Evolutionary conservation across 139 green algal genomes (phyloP), one percentile per base, ranked within the genome.

Genomic region (Pseudopediastrum boryanum): DNA sequence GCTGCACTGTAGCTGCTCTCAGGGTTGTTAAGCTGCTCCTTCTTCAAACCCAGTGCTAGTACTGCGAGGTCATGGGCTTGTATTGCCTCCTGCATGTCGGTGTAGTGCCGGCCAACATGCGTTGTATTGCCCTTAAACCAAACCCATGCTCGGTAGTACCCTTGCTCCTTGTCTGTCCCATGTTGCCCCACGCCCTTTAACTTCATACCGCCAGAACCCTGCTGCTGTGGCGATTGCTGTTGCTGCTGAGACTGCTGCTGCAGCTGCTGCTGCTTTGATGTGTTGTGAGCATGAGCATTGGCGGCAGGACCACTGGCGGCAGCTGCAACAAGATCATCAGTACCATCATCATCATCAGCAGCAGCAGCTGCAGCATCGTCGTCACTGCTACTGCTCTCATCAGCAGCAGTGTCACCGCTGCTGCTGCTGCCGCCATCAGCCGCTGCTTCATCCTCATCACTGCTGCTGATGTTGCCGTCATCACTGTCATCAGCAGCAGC

Each of bases 321-420:
- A 73, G 35, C 29, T 27, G 23, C 29, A 33, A 54, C 25, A 1
- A 44, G n/a, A 2, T 70, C 2, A 2, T 33, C 25, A 73, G 13
- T 13, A 13, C 38, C 13, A 64, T 73, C 29, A 73, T 33, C 13
- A 38, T 38, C 13, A 21, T 75, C 16, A 41, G 41, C 35, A 75
- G 41, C 66, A 19, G 23, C 59, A 19, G 13, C 59, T 42, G 21
- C 59, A 69, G 25, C 59, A 69, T 38, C 13, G 1, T 41, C n/a
- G 25, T 29, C 66, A 61, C 66, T 77, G 42, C 27, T 33, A 29
- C 69, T 64, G 46, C 71, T 46, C 35, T 12, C 66, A 35, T 21
- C 3, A 63, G 19, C 46, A 76, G 43, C 69, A 31, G 46, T 8
- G 29, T 27, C 42, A 51, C n/a, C n/a, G 69, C 44, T 71, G 12